Evolutionary conservation across 257 asterid genomes (phyloP).

Genomic region (Galeopsis tetrahit): DNA sequence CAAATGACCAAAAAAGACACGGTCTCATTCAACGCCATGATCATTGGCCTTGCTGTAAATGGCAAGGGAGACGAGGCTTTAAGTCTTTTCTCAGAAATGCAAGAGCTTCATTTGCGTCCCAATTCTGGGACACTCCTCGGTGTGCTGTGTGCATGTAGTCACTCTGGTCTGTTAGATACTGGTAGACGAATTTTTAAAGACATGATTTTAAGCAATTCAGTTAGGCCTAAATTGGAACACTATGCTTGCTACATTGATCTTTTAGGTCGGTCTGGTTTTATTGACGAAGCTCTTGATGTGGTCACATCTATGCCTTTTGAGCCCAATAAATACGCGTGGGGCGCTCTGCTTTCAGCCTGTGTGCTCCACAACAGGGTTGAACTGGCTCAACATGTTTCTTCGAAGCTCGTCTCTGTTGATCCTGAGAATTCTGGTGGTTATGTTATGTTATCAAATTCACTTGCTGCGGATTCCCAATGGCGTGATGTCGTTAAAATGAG

Average conservation of each 20-base stretch:
- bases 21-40: constrained; percentile 78
- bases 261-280: constrained; percentile 63
- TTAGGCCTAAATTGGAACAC: constrained; percentile 65
- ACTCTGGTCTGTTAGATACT: constrained; percentile 57
- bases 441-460: constrained; percentile 74
- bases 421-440: constrained; percentile 78
- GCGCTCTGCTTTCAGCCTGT: constrained; percentile 69
- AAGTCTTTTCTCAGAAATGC: constrained; percentile 51
- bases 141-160: constrained; percentile 62
- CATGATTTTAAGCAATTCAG: constrained; percentile 37
- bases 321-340: constrained; percentile 74
- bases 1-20: constrained; percentile 58
- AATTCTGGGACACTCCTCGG: constrained; percentile 58
- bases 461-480: constrained; percentile 64
- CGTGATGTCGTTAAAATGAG: constrained; percentile 55
- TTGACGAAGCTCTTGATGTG: constrained; percentile 68
- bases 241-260: constrained; percentile 78
- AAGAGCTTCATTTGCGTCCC: constrained; percentile 43
- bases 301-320: constrained; percentile 60
- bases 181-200: constrained; percentile 60
- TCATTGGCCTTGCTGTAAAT: constrained; percentile 72
- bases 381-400: constrained; percentile 54
- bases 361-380: constrained; percentile 61
- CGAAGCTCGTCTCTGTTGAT: constrained; percentile 62
- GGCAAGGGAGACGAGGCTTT: constrained; percentile 69